Evolutionary conservation across 2,329 filamentous ascomycete species (phyloP).

Genomic region (Paecilomyces niveus): DNA sequence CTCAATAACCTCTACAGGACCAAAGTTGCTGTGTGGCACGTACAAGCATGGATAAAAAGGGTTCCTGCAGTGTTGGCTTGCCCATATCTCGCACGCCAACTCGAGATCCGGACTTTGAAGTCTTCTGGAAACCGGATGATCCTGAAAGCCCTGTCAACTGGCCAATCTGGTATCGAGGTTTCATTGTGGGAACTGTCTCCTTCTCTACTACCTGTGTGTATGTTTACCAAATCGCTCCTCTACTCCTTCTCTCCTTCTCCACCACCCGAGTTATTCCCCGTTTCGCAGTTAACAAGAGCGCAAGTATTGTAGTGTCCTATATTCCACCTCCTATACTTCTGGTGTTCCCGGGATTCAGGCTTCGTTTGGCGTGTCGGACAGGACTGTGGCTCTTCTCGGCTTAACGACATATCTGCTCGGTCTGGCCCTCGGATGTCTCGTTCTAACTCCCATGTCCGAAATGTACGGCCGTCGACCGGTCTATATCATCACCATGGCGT

Average conservation of each 20-base stretch:
- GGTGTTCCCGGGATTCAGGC: conserved; percentile 59
- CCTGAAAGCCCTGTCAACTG: neutral
- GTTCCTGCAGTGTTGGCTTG: no score
- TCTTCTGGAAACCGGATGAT: neutral
- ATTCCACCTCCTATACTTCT: conserved; percentile 65
- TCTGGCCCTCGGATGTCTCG: conserved; percentile 57
- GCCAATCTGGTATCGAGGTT: neutral
- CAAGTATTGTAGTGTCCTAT: conserved; percentile 44
- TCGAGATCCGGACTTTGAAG: neutral
- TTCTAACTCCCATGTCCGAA: conserved; percentile 56
- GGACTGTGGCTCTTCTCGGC: conserved; percentile 57
- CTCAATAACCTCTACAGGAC: no score
- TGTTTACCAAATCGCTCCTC: neutral
- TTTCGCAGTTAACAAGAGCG: neutral
- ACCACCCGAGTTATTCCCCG: neutral
- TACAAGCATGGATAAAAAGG: no score
- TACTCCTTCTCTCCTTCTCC: neutral
- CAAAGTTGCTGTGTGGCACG: no score
- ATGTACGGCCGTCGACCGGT: conserved; percentile 34
- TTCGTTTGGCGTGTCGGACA: conserved; percentile 51
- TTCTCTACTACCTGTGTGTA: neutral
- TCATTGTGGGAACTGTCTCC: neutral
- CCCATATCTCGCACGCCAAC: no score
- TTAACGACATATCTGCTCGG: conserved; percentile 69
- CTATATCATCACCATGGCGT: conserved; percentile 55